Conservation (phyloP, 2,329 filamentous ascomycete genomes). For the Bipolaris zeicola region DNA sequence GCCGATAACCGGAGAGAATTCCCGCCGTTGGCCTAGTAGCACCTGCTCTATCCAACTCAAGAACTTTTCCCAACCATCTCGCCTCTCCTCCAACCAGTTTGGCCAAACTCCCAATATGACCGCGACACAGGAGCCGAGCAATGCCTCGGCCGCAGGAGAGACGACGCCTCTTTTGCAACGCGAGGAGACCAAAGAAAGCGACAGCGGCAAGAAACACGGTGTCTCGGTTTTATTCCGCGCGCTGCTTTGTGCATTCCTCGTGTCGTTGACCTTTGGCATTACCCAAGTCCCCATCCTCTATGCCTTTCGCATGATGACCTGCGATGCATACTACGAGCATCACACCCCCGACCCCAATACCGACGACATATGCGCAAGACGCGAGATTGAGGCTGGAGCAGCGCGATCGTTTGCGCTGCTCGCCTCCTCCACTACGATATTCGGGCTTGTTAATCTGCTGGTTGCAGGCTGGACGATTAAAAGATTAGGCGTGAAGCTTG, state of each 20-base stretch:
- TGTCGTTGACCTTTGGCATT: constrained; percentile 59
- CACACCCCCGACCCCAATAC: constrained; percentile 56
- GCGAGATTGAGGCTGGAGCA: constrained; percentile 68
- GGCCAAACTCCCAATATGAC: constrained; percentile 11
- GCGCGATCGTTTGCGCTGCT: constrained; percentile 68
- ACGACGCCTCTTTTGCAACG: constrained; percentile 24
- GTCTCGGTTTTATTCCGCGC: constrained; percentile 51
- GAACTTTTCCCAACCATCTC: constrained; percentile 12
- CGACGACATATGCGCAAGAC: constrained; percentile 62
- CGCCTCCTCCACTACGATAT: constrained; percentile 70
- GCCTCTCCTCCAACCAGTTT: neutral
- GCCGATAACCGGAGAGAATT: constrained; percentile 14
- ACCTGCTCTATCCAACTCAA: neutral
- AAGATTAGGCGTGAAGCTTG: constrained; percentile 65
- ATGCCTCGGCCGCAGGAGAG: constrained; percentile 9
- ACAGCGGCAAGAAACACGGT: constrained; percentile 7
- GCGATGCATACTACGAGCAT: constrained; percentile 68
- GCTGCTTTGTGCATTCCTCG: constrained; percentile 64
- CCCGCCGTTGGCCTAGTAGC: constrained; percentile 2
- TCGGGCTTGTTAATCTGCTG: constrained; percentile 70
- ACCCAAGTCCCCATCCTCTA: constrained; percentile 63
- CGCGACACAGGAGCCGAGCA: constrained; percentile 1
- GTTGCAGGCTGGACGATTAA: constrained; percentile 71
- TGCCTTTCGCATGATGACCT: constrained; percentile 74
- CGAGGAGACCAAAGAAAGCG: constrained; percentile 19